phyloP scores from a whole-genome alignment of 192 early-diverging fungal species.

The Backusella luteola region DNA sequence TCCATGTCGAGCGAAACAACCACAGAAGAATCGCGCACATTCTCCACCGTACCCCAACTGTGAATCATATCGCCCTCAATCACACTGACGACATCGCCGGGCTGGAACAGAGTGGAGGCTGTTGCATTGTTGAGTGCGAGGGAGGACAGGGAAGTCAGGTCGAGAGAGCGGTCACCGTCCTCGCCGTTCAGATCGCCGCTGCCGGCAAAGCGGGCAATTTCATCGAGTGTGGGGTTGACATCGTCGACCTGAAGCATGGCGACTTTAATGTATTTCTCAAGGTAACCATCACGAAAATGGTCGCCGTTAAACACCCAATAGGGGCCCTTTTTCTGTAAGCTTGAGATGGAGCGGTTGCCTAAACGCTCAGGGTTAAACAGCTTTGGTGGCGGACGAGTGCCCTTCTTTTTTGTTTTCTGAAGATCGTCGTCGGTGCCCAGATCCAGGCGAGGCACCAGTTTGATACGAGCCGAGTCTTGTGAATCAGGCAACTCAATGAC shows the following conservation, averaged over 20 bases:
- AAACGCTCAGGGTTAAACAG: conserved; percentile 69
- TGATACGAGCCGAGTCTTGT: conserved; percentile 63
- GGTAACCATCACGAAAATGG: conserved; percentile 72
- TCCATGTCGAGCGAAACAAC: conserved; percentile 65
- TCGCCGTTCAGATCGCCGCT: conserved; percentile 68
- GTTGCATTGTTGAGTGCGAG: conserved; percentile 52
- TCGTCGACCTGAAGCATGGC: conserved; percentile 58
- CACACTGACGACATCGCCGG: conserved; percentile 87
- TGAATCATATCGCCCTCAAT: conserved; percentile 81
- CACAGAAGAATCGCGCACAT: conserved; percentile 71
- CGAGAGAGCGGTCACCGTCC: conserved; percentile 43
- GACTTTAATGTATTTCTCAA: conserved; percentile 80
- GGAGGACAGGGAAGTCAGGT: conserved; percentile 30
- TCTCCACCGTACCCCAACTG: conserved; percentile 71
- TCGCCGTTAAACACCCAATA: conserved; percentile 59
- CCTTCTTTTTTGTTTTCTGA: conserved; percentile 63
- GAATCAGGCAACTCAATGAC: conserved; percentile 64
- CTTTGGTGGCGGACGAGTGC: conserved; percentile 66
- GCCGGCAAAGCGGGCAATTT: conserved; percentile 80
- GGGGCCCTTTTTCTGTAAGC: conserved; percentile 56
- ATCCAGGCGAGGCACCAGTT: conserved; percentile 75
- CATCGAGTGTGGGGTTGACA: conserved; percentile 88
- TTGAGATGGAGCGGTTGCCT: conserved; percentile 37
- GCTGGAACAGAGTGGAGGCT: conserved; percentile 55
- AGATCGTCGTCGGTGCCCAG: conserved; percentile 44